Evolutionary conservation across 371 early-diverging fungal genomes (phyloP).

Genomic region (Sanchytrium tribonematis): DNA sequence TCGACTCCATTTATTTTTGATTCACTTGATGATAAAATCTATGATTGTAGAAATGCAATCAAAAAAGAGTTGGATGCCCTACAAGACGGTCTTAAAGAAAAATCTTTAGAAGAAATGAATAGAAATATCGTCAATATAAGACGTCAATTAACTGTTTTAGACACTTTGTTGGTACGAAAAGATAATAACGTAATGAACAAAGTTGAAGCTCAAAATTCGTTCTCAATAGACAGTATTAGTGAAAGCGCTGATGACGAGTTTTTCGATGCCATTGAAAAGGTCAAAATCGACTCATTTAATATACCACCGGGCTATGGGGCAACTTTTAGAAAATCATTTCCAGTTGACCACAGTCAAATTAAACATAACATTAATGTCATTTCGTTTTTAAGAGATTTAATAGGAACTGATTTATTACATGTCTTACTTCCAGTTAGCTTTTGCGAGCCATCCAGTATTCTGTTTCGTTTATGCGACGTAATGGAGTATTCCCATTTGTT

Average conservation of each 20-base stretch:
- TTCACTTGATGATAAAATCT: neutral
- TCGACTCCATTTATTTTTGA: no score
- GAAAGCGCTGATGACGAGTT: neutral
- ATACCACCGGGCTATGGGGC: neutral
- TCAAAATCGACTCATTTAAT: neutral
- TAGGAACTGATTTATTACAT: neutral
- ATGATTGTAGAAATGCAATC: neutral
- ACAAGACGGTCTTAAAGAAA: neutral
- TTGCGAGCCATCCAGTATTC: neutral
- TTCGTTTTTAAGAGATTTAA: neutral
- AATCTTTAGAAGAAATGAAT: neutral
- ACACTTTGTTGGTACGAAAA: neutral
- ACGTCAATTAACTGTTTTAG: neutral
- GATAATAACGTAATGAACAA: neutral
- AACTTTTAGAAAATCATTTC: neutral
- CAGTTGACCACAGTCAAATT: neutral
- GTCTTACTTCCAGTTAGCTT: neutral
- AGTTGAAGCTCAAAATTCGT: neutral
- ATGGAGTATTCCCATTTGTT: neutral
- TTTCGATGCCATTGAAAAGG: neutral
- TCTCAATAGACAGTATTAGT: neutral
- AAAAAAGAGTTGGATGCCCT: neutral
- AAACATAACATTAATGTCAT: neutral
- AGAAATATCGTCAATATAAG: neutral
- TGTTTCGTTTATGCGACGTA: neutral